These are phyloP conservation scores for Magnaporthiopsis incrustans DNA, from an alignment of 2,329 filamentous ascomycete genomes.

Conservation along the genomic window DNA sequence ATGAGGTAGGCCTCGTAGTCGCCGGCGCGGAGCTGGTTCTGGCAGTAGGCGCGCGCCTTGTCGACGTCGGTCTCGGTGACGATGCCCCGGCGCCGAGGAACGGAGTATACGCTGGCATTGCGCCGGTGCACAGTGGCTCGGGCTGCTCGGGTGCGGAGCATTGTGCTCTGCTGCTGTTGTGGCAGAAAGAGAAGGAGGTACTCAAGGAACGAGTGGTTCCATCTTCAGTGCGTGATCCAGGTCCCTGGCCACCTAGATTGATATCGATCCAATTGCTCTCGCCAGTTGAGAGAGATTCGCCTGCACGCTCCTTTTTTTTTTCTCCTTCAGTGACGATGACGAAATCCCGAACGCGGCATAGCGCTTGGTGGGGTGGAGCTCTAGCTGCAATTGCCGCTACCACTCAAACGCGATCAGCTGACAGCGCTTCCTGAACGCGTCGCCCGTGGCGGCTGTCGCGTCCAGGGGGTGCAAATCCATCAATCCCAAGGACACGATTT, in stretches of 20 bases:
- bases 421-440: slow-evolving; percentile 24
- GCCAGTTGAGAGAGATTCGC: neutral
- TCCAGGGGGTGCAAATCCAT: neutral
- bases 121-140: neutral
- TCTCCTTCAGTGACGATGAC: slow-evolving; percentile 5
- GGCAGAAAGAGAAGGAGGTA: neutral
- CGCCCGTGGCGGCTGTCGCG: slow-evolving; percentile 19
- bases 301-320: neutral
- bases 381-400: neutral
- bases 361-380: neutral
- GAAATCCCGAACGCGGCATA: slow-evolving; percentile 1
- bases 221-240: neutral
- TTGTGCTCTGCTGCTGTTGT: neutral
- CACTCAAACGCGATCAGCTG: slow-evolving; percentile 29
- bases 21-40: slow-evolving; percentile 51
- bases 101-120: neutral
- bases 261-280: neutral
- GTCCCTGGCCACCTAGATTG: neutral
- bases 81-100: slow-evolving; percentile 28
- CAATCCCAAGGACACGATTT: neutral
- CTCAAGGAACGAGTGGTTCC: neutral
- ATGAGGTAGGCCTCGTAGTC: slow-evolving; percentile 85
- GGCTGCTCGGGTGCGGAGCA: neutral
- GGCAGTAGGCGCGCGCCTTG: slow-evolving; percentile 46
- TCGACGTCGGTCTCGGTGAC: slow-evolving; percentile 43